Evolutionary conservation across 306 rosid species (phyloP).

Genomic region (Fragaria iinumae): DNA sequence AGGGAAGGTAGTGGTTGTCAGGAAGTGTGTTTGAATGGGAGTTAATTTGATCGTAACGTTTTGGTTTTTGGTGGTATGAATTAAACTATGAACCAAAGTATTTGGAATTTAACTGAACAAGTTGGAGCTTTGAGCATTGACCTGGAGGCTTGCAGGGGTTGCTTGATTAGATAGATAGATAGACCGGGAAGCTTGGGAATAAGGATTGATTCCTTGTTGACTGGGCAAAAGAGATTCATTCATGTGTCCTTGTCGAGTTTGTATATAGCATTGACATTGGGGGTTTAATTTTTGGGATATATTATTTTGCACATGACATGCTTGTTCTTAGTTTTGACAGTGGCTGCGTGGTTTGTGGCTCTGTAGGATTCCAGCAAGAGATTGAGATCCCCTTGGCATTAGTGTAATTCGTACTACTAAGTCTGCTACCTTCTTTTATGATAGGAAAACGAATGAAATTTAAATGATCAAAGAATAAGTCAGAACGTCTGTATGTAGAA

Average conservation of each 20-base stretch:
- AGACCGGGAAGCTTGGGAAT: not conserved
- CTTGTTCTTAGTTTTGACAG: not conserved
- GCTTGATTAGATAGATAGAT: not conserved
- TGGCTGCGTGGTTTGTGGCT: not conserved
- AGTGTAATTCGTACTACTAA: not conserved
- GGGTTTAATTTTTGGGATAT: not conserved
- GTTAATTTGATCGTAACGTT: constrained; percentile 4
- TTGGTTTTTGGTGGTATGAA: not conserved
- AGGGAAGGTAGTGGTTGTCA: not conserved
- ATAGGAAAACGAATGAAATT: too few species aligned
- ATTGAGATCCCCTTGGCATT: not conserved
- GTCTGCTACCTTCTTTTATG: not conserved
- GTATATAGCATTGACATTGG: not conserved
- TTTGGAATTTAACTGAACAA: not conserved
- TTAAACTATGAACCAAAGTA: not conserved
- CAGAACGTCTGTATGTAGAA: too few species aligned
- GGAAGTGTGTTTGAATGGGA: constrained; percentile 4
- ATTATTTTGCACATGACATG: not conserved
- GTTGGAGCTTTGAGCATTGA: not conserved
- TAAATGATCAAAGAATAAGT: not conserved
- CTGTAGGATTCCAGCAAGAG: not conserved
- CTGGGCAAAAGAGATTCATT: not conserved
- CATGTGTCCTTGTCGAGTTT: not conserved
- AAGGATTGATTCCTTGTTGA: not conserved
- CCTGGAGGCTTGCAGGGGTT: not conserved